Conservation (phyloP, 345 rosid genomes). For the Microcos paniculata region DNA sequence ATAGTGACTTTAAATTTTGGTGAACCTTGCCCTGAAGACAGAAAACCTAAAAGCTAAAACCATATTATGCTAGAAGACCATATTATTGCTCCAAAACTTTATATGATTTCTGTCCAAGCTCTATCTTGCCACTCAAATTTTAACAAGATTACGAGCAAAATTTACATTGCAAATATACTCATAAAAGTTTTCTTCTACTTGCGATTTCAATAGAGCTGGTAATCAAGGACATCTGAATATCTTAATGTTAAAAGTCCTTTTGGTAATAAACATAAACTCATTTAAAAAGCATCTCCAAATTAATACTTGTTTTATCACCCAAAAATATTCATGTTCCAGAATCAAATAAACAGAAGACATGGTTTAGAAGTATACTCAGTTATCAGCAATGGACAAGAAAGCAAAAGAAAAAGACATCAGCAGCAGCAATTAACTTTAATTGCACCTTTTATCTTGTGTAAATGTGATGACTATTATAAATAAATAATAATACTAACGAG, state of each 20-base stretch:
- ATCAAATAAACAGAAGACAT: neutral
- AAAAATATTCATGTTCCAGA: neutral
- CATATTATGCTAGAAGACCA: too few relatives aligned
- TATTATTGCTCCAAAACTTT: too few relatives aligned
- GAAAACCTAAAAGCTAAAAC: too few relatives aligned
- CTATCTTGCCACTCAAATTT: too few relatives aligned
- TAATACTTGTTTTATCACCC: neutral
- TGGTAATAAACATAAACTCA: neutral
- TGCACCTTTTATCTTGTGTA: neutral
- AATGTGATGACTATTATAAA: neutral
- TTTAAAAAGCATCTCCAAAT: neutral
- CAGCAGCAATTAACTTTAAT: neutral
- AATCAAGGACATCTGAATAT: neutral
- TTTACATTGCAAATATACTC: neutral
- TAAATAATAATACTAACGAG: neutral
- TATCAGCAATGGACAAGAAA: neutral
- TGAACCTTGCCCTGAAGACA: too few relatives aligned
- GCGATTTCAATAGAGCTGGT: neutral
- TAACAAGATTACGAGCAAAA: neutral
- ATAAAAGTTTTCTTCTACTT: neutral
- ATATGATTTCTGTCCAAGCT: too few relatives aligned
- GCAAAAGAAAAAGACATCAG: neutral
- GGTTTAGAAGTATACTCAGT: neutral
- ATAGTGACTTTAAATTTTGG: too few relatives aligned
- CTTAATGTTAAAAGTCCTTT: neutral